phyloP scores from a whole-genome alignment of 768 basidiomycete species.

The Suillus weaverae region DNA sequence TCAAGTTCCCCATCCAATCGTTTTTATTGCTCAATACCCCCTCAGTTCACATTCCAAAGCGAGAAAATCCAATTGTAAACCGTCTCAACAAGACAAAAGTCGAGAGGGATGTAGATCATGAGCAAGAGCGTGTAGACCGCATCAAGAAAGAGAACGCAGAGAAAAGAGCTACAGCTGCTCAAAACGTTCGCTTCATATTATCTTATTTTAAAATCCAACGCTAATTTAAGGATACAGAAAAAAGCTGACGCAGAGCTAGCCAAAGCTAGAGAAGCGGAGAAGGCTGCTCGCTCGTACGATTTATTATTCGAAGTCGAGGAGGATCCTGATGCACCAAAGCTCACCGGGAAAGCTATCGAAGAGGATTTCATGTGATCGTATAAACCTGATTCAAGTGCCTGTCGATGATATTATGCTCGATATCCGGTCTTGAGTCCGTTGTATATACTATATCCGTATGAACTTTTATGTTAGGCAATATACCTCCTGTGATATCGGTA shows the following conservation, averaged over 20 bases:
- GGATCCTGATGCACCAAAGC: conserved; percentile 50
- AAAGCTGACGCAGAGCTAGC: conserved; percentile 78
- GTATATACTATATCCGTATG: not conserved
- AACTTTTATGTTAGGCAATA: conserved; percentile 1
- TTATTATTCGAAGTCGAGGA: conserved; percentile 67
- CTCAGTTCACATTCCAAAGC: conserved; percentile 71
- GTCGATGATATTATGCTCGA: conserved; percentile 5
- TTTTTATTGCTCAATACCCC: not conserved
- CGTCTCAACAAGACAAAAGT: conserved; percentile 91
- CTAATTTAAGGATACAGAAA: conserved; percentile 46
- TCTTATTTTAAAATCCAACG: not conserved
- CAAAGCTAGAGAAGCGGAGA: conserved; percentile 78
- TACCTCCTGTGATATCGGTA: conserved; percentile 13
- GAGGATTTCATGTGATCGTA: conserved; percentile 83
- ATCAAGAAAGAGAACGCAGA: conserved; percentile 71
- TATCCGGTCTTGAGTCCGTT: not conserved
- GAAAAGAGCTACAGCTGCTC: conserved; percentile 60
- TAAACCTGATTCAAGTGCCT: not conserved
- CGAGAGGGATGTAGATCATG: conserved; percentile 85
- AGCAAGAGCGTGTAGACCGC: conserved; percentile 81
- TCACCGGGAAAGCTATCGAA: conserved; percentile 74
- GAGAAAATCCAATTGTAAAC: conserved; percentile 90
- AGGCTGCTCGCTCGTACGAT: conserved; percentile 86
- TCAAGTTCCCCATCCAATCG: not conserved
- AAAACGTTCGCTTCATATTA: conserved; percentile 50